phyloP scores from a whole-genome alignment of 2,329 filamentous ascomycete species.

The Trichocomaceae sp. region DNA sequence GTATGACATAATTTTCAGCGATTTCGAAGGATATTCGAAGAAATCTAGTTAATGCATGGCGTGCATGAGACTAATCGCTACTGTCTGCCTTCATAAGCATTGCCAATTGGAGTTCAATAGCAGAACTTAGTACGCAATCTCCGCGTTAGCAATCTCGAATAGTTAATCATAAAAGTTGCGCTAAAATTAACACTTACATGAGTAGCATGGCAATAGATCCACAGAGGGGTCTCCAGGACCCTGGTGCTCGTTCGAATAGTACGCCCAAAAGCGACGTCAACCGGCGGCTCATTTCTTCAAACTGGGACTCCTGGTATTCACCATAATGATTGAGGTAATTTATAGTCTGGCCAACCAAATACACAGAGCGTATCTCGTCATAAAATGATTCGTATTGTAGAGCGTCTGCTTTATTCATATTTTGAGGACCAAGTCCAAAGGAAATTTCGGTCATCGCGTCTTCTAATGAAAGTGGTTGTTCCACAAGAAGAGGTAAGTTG shows the following conservation, averaged over 20 bases:
- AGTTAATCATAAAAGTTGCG: not conserved
- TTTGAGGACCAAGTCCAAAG: not conserved
- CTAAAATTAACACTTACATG: not conserved
- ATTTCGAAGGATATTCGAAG: slow-evolving; percentile 1
- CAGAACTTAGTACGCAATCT: not conserved
- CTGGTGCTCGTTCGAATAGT: slow-evolving; percentile 5
- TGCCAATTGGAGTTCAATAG: not conserved
- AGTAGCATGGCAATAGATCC: slow-evolving; percentile 6
- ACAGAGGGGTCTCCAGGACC: slow-evolving; percentile 10
- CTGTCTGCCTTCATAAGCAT: not conserved
- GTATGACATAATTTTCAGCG: slow-evolving; percentile 3
- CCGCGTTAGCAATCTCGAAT: not conserved
- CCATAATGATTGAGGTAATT: not conserved
- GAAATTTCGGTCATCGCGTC: not conserved
- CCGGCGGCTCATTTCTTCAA: not conserved
- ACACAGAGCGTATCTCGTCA: slow-evolving; percentile 5
- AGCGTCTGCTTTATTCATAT: not conserved
- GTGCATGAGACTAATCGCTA: not conserved
- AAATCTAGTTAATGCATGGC: not conserved
- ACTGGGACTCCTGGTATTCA: not conserved
- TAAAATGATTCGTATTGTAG: not conserved
- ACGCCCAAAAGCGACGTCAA: not conserved
- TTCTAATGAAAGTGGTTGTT: not conserved
- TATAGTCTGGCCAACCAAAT: not conserved
- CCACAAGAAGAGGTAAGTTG: slow-evolving; percentile 1